Base-by-base conservation (phyloP, 2,329 filamentous ascomycete genomes). In the Talaromyces sp. region DNA sequence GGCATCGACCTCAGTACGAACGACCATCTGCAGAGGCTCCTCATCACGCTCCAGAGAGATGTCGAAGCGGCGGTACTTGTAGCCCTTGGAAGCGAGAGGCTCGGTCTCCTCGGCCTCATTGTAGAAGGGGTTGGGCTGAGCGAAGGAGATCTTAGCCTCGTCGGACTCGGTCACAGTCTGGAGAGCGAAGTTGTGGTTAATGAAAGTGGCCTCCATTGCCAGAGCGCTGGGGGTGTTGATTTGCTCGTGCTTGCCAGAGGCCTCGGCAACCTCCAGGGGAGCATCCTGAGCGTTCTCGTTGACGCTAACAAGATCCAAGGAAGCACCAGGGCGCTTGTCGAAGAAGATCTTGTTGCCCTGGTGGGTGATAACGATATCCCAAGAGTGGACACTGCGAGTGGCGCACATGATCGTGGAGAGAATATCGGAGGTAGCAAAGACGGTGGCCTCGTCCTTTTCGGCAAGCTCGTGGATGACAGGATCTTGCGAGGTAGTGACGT, bases 371-470 rank as follows among this genome's bases (percentile, higher is more conserved):
- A 99, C 88, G 67, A 99, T 87, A 76, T 99, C 94, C 94, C 94
- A 99, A 39, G 92, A 92, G 81, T 97, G 97, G 59, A 99, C 90
- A 52, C 91, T 96, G 68, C 95, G 90, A 54, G 94, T 90, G 47
- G 94, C 87, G 78, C 94, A 99, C 94, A 99, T 99, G 67, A 99
- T 87, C 91, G 97, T 97, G 62, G 93, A 97, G 55, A 99, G 85
- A 67, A 99, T 92, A 77, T 88, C 96, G 75, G 97, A 92, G 40
- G 94, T 97, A 59, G 94, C 91, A 71, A 97, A 99, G 69, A 99
- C 93, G 64, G 90, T 94, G 42, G 92, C 94, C 78, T 97, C 92
- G 70, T 96, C 86, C 81, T 92, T 95, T 67, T 97, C 93, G 58
- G 94, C 90, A 51, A 97, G 85, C 72, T 97, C 93, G 79, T 97